Percentiles rank a stretch among this genome's conserved stretches.
Evolutionary conservation across 1,139 yeast species (phyloP).

Genomic region (Diutina siamensis): DNA sequence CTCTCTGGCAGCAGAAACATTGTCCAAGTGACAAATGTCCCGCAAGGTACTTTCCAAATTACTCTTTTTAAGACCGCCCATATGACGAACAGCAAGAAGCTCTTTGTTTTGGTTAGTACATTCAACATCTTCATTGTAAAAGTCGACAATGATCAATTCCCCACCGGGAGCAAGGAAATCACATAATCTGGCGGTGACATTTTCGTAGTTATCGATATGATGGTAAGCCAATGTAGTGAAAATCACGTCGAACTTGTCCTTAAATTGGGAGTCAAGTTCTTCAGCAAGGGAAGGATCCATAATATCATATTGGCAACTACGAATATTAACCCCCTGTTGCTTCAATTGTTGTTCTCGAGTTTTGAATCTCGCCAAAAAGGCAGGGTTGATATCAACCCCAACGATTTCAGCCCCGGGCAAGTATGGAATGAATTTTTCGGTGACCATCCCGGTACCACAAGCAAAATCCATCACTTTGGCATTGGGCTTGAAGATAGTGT

Average conservation of each 20-base stretch:
- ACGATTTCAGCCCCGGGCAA: conserved; percentile 15
- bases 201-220: conserved; percentile 23
- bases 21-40: neutral
- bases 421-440: conserved; percentile 20
- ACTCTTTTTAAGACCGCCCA: conserved; percentile 4
- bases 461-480: conserved; percentile 29
- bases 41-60: neutral
- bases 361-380: conserved; percentile 17
- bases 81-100: conserved; percentile 2
- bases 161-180: conserved; percentile 25
- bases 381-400: conserved; percentile 28
- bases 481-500: neutral
- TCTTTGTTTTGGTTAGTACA: no score
- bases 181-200: conserved; percentile 21
- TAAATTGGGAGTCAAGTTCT: conserved; percentile 10
- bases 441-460: conserved; percentile 32
- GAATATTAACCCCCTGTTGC: neutral
- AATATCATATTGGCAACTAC: neutral
- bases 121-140: conserved; percentile 24
- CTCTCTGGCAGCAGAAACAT: neutral
- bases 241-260: conserved; percentile 20
- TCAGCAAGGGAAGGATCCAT: conserved; percentile 20
- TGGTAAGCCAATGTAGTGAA: conserved; percentile 30
- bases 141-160: conserved; percentile 24
- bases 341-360: conserved; percentile 9